phyloP scores from a whole-genome alignment of 192 early-diverging fungal species.

The Podila epicladia region DNA sequence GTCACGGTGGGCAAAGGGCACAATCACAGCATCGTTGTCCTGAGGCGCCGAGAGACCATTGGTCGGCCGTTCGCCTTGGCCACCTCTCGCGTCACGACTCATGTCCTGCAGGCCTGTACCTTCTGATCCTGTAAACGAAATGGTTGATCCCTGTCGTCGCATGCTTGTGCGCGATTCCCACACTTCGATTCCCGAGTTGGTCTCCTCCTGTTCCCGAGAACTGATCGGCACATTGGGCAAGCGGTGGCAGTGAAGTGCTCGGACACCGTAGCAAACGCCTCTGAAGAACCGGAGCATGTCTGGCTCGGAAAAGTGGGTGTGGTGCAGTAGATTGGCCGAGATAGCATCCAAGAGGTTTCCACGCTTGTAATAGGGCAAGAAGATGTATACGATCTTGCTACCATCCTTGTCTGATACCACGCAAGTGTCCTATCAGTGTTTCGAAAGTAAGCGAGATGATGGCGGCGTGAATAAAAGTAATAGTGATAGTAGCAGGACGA shows the following conservation, averaged over 20 bases:
- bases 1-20: constrained; percentile 75
- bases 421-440: constrained; percentile 57
- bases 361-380: constrained; percentile 73
- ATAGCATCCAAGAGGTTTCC: constrained; percentile 69
- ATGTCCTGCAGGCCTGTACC: constrained; percentile 36
- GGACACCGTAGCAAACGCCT: constrained; percentile 67
- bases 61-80: not conserved
- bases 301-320: constrained; percentile 61
- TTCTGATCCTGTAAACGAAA: constrained; percentile 30
- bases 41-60: constrained; percentile 16
- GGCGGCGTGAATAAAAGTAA: not conserved
- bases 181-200: constrained; percentile 28
- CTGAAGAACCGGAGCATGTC: constrained; percentile 68
- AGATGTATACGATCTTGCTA: constrained; percentile 69
- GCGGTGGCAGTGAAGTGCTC: constrained; percentile 63
- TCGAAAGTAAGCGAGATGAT: not conserved
- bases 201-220: constrained; percentile 39
- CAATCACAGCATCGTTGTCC: constrained; percentile 44
- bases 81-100: not conserved
- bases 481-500: not conserved
- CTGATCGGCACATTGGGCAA: constrained; percentile 51
- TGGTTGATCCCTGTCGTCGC: constrained; percentile 30
- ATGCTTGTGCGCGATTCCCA: constrained; percentile 36
- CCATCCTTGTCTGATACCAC: constrained; percentile 60
- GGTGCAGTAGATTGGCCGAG: constrained; percentile 56